Conservation (phyloP, 352 stramenopile genomes). For the Globisporangium lucens region DNA sequence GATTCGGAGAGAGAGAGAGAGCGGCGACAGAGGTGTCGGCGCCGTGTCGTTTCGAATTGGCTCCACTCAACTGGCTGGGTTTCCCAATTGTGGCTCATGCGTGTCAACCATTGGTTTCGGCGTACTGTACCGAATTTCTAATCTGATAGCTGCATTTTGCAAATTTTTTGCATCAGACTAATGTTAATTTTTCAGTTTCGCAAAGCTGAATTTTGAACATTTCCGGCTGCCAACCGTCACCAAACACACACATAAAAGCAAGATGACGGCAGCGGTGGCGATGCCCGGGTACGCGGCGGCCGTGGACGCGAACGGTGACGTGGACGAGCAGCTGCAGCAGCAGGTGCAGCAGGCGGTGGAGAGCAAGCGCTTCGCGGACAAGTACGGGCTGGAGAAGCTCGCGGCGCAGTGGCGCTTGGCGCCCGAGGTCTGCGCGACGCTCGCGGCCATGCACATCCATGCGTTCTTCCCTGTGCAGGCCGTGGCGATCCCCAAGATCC, state of each 20-base stretch:
- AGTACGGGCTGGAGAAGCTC: slow-evolving; percentile 68
- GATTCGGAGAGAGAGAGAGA: neutral
- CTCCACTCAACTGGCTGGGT: neutral
- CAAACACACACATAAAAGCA: neutral
- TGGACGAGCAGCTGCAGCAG: slow-evolving; percentile 13
- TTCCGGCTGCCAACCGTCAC: neutral
- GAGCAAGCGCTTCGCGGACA: slow-evolving; percentile 48
- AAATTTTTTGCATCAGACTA: neutral
- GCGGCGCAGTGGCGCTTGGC: slow-evolving; percentile 47
- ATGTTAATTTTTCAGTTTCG: neutral
- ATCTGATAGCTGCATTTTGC: neutral
- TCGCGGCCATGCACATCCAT: slow-evolving; percentile 48
- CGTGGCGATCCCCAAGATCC: slow-evolving; percentile 91
- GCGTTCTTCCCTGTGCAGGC: slow-evolving; percentile 96
- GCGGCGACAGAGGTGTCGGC: neutral
- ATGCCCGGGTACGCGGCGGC: slow-evolving; percentile 3
- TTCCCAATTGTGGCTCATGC: neutral
- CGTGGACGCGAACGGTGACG: slow-evolving; percentile 12
- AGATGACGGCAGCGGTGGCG: neutral
- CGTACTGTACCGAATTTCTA: neutral
- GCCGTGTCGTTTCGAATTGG: slow-evolving; percentile 19
- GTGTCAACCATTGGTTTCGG: slow-evolving; percentile 14
- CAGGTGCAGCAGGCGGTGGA: slow-evolving; percentile 17
- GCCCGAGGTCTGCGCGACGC: slow-evolving; percentile 36
- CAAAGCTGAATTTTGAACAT: neutral